phyloP scores from a whole-genome alignment of 179 eudicot species.

The Carnegiea gigantea region DNA sequence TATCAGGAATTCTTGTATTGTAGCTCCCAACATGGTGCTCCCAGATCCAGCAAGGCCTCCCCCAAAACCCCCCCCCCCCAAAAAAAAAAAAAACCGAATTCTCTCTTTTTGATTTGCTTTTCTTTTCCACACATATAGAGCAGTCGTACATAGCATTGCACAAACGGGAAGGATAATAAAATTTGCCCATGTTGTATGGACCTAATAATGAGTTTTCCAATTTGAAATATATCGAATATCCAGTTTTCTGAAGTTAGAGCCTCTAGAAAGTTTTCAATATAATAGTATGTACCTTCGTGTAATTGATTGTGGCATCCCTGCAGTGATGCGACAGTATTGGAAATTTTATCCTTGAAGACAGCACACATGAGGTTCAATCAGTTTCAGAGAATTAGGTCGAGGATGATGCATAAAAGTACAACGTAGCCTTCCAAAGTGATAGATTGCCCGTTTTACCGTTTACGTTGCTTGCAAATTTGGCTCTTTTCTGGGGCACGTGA shows the following conservation, averaged over 20 bases:
- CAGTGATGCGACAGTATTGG: not conserved
- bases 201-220: too few species aligned
- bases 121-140: too few species aligned
- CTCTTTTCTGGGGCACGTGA: constrained; percentile 46
- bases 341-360: constrained; percentile 2
- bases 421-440: constrained; percentile 28
- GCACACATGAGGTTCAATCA: constrained; percentile 34
- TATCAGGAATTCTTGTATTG: too few species aligned
- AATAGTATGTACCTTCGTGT: not conserved
- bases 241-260: too few species aligned
- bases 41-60: too few species aligned
- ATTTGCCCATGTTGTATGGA: too few species aligned
- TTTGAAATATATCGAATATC: too few species aligned
- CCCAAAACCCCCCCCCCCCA: too few species aligned
- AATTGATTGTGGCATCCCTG: not conserved
- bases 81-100: too few species aligned
- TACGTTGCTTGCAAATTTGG: constrained; percentile 25
- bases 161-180: not conserved
- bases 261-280: not conserved
- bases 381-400: constrained; percentile 27
- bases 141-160: too few species aligned
- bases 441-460: constrained; percentile 21
- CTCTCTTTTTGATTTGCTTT: too few species aligned
- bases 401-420: constrained; percentile 33
- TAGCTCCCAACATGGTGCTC: too few species aligned